phyloP scores from a whole-genome alignment of 2,329 filamentous ascomycete genomes.

The Scedosporium aurantiacum region DNA sequence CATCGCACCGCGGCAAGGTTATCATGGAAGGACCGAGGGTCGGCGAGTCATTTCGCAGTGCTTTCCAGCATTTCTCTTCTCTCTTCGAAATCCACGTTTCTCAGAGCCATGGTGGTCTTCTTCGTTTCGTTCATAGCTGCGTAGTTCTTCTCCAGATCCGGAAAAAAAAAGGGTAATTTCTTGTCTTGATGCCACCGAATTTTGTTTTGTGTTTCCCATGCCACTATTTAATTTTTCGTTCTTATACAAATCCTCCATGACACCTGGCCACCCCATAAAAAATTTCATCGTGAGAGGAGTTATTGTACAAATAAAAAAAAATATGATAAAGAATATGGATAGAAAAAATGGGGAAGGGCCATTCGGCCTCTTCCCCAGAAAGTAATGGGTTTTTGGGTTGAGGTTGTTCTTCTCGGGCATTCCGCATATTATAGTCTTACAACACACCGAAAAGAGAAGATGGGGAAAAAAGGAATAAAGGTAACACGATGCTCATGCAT shows the following conservation, averaged over 20 bases:
- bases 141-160: too few species aligned
- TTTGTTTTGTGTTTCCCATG: neutral
- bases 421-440: constrained; percentile 6
- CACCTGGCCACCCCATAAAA: neutral
- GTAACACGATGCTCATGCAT: neutral
- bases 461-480: neutral
- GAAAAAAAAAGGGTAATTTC: neutral
- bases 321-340: neutral
- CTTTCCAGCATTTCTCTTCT: neutral
- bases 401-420: neutral
- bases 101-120: too few species aligned
- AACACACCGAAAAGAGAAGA: neutral
- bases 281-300: constrained; percentile 2
- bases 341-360: neutral
- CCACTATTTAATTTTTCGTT: neutral
- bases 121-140: too few species aligned
- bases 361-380: neutral
- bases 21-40: too few species aligned
- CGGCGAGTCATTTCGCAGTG: too few species aligned
- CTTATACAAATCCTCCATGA: neutral
- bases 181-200: neutral
- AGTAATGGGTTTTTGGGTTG: neutral
- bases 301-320: constrained; percentile 3
- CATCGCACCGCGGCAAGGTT: too few species aligned
- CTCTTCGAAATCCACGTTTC: neutral